These are phyloP conservation scores for Lepiota brunneoincarnata DNA, from an alignment of 768 basidiomycete genomes.

Conservation along the genomic window DNA sequence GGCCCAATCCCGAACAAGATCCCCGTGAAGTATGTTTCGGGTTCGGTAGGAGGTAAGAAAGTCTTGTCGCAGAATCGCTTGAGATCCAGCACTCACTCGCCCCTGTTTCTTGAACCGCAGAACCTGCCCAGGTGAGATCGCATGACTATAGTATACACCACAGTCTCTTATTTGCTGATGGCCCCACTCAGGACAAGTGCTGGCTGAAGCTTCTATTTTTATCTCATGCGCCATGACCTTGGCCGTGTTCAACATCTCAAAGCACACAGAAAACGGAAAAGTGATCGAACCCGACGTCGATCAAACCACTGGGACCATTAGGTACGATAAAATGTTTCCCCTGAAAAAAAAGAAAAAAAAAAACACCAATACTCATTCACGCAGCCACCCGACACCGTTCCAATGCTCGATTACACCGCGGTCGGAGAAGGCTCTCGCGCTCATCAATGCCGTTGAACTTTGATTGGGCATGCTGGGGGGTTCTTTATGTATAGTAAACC, in stretches of 20 bases:
- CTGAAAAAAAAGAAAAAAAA: too few species aligned
- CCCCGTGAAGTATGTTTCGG: slow-evolving; percentile 48
- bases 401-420: slow-evolving; percentile 38
- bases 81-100: background rate
- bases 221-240: slow-evolving; percentile 38
- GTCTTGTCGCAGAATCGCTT: too few species aligned
- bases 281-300: slow-evolving; percentile 34
- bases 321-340: too few species aligned
- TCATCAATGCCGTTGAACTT: slow-evolving; percentile 23
- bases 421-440: slow-evolving; percentile 33
- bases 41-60: slow-evolving; percentile 44
- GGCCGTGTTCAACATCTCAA: slow-evolving; percentile 39
- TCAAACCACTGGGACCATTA: slow-evolving; percentile 44
- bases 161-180: background rate
- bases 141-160: background rate
- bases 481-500: too few species aligned
- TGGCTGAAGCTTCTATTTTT: slow-evolving; percentile 43
- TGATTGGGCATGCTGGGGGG: too few species aligned
- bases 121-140: slow-evolving; percentile 31
- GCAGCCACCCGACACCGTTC: slow-evolving; percentile 42
- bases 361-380: too few species aligned
- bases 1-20: slow-evolving; percentile 37
- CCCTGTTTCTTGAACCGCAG: slow-evolving; percentile 15
- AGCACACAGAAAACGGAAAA: slow-evolving; percentile 21
- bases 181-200: slow-evolving; percentile 23